Conservation (phyloP, 345 rosid genomes). For the Ceriops decandra region DNA sequence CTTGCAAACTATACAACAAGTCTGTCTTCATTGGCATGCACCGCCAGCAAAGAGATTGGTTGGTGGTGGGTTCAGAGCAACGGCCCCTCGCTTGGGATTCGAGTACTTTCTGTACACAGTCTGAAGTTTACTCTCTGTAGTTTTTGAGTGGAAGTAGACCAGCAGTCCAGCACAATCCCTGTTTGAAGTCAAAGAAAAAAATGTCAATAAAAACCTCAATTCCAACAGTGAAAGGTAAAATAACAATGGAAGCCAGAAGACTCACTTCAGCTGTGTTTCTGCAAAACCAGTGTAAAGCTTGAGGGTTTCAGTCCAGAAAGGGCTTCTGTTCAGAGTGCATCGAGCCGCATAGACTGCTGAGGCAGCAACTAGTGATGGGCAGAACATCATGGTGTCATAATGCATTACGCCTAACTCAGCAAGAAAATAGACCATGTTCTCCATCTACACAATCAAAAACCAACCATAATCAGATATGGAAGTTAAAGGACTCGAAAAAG, state of each 20-base stretch:
- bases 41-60: slow-evolving; percentile 54
- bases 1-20: too few relatives aligned
- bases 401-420: slow-evolving; percentile 84
- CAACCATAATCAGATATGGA: not conserved
- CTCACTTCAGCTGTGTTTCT: slow-evolving; percentile 55
- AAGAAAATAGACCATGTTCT: slow-evolving; percentile 72
- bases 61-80: slow-evolving; percentile 57
- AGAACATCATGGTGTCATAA: slow-evolving; percentile 49
- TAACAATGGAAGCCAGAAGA: not conserved
- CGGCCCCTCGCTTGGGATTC: slow-evolving; percentile 40
- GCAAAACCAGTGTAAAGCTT: slow-evolving; percentile 68
- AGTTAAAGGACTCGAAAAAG: not conserved
- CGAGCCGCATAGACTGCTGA: slow-evolving; percentile 93
- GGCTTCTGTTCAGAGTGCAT: slow-evolving; percentile 46
- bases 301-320: slow-evolving; percentile 70
- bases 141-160: slow-evolving; percentile 52
- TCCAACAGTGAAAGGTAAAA: not conserved
- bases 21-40: not conserved
- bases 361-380: slow-evolving; percentile 85
- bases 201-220: not conserved
- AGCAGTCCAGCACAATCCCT: slow-evolving; percentile 77
- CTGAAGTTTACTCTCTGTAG: slow-evolving; percentile 47
- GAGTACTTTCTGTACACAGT: slow-evolving; percentile 65
- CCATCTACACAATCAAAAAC: slow-evolving; percentile 35
- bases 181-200: slow-evolving; percentile 10